Base-by-base conservation (phyloP, 2,329 filamentous ascomycete genomes). In the Xylariaceae sp. region DNA sequence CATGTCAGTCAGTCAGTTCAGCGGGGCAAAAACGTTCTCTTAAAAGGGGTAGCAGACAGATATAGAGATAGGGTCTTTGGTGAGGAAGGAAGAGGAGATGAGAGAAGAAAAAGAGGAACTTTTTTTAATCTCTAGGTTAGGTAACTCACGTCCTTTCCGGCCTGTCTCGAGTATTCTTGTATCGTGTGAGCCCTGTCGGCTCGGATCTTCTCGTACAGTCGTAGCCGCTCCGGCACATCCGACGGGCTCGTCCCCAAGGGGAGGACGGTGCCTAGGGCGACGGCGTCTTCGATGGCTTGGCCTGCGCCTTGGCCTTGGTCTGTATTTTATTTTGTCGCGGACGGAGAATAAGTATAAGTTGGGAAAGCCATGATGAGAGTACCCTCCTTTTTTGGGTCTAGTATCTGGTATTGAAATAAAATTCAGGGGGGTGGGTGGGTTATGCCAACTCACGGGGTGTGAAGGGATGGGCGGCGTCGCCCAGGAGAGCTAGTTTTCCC, bases 391-490 rank as follows among this genome's bases (percentile, higher is more conserved):
- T n/a, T n/a, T n/a, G n/a, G n/a, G n/a, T n/a, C n/a, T n/a, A n/a
- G n/a, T n/a, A n/a, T n/a, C n/a, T n/a, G n/a, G n/a, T n/a, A n/a
- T n/a, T n/a, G n/a, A n/a, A n/a, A n/a, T n/a, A n/a, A n/a, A n/a
- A n/a, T n/a, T n/a, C n/a, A 24, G 21, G 11, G 11, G 21, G 21
- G 21, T 24, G 26, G n/a, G 21, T 5, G 3, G 23, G 13, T 24
- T 24, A 11, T 24, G 21, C 11, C 11, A 16, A 57, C 66, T 57
- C 55, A 71, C 69, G 72, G 11, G 79, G 81, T 0, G 79, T 62
- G 50, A 85, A 83, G 0, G 81, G 79, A 54, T 86, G 81, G 0
- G 78, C 81, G 0, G 81, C 78, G 53, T 85, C 81, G 0, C 82
- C 81, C 0, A 85, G 57, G 0, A 84, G 56, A 1, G 69, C 77